These are phyloP conservation scores for Coffea eugenioides DNA, from an alignment of 257 asterid genomes.

Conservation along the genomic window DNA sequence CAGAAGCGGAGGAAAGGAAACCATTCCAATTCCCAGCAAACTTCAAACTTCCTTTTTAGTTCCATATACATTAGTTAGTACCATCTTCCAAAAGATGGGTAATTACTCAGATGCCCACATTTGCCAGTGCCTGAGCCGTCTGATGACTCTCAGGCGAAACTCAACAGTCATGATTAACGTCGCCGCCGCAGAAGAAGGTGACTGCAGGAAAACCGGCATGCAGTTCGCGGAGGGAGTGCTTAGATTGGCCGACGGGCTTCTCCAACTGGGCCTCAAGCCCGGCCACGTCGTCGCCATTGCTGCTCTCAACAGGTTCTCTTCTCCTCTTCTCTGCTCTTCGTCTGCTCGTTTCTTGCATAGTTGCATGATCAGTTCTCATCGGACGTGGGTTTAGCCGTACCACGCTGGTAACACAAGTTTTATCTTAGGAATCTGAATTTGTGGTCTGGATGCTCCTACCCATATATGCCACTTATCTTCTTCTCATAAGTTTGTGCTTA, in stretches of 20 bases:
- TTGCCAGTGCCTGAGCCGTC: conserved; percentile 81
- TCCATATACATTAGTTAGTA: background rate
- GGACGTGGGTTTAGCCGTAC: too few species aligned
- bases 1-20: background rate
- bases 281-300: conserved; percentile 85
- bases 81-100: conserved; percentile 29
- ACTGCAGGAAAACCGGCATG: conserved; percentile 55
- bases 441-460: background rate
- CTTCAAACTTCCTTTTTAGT: background rate
- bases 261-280: conserved; percentile 64
- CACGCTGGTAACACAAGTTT: too few species aligned
- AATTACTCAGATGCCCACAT: conserved; percentile 66
- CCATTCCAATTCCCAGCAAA: background rate
- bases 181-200: conserved; percentile 19
- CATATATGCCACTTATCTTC: background rate
- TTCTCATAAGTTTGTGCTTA: background rate
- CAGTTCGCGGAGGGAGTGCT: conserved; percentile 67
- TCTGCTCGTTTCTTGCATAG: background rate
- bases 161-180: conserved; percentile 45
- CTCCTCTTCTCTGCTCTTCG: background rate
- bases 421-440: background rate
- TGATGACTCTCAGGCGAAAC: conserved; percentile 52
- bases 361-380: background rate
- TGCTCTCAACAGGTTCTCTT: conserved; percentile 71
- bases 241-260: conserved; percentile 56